Evolutionary conservation across 2,329 filamentous ascomycete species (phyloP).

Genomic region (Alternaria ventricosa): DNA sequence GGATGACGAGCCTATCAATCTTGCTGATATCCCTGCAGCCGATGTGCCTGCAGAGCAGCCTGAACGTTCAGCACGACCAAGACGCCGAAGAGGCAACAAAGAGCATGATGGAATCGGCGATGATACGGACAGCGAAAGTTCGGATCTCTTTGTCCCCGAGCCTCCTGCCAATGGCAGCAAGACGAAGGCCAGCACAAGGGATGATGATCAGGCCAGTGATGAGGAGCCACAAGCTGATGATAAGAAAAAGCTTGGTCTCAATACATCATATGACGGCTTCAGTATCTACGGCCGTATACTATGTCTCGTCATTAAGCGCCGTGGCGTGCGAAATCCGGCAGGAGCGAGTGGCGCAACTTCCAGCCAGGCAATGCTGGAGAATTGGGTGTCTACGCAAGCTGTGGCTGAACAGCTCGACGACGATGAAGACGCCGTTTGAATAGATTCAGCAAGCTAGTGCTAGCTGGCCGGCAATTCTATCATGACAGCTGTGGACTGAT

Average conservation of each 20-base stretch:
- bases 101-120: conserved; percentile 24
- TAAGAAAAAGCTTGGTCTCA: conserved; percentile 89
- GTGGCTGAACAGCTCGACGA: conserved; percentile 42
- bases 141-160: conserved; percentile 34
- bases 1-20: conserved; percentile 58
- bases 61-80: conserved; percentile 21
- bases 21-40: conserved; percentile 65
- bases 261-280: conserved; percentile 92
- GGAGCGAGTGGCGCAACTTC: conserved; percentile 30
- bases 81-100: conserved; percentile 16
- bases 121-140: conserved; percentile 41
- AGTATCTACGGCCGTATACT: conserved; percentile 93
- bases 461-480: conserved; percentile 1
- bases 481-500: conserved; percentile 17
- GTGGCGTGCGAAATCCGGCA: conserved; percentile 48
- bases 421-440: conserved; percentile 45
- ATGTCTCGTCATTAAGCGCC: conserved; percentile 85
- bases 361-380: conserved; percentile 51
- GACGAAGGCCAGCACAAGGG: conserved; percentile 17
- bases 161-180: conserved; percentile 25
- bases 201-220: conserved; percentile 26
- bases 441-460: neutral
- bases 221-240: conserved; percentile 71
- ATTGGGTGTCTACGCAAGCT: conserved; percentile 53
- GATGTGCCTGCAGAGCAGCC: conserved; percentile 14